Evolutionary conservation across 1,284 basidiomycete species (phyloP).

Genomic region (Gymnopus androsaceus): DNA sequence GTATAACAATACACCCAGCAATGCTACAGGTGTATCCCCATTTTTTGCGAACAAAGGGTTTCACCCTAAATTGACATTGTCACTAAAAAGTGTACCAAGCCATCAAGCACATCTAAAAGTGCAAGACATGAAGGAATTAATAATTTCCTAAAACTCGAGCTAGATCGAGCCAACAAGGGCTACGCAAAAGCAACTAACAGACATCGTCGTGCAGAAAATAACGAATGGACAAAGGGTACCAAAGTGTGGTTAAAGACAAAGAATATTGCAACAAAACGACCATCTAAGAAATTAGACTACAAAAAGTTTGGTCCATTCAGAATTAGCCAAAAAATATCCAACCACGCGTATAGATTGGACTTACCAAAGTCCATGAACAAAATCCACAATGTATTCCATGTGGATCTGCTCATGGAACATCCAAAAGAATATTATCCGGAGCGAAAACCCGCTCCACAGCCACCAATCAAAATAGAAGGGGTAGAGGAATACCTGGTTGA

Average conservation of each 20-base stretch:
- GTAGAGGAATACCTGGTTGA: constrained; percentile 22
- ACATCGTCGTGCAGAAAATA: neutral
- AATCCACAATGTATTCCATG: constrained; percentile 21
- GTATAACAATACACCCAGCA: constrained; percentile 8
- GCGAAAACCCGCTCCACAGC: neutral
- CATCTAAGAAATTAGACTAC: constrained; percentile 17
- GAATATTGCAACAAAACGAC: constrained; percentile 10
- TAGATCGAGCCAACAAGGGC: neutral
- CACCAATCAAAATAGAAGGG: constrained; percentile 1
- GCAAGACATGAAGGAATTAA: neutral
- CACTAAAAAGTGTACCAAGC: neutral
- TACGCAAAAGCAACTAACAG: neutral
- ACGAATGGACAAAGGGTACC: neutral
- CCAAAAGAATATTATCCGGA: constrained; percentile 8
- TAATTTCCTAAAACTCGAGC: neutral
- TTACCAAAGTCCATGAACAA: constrained; percentile 14
- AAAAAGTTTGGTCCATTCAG: constrained; percentile 16
- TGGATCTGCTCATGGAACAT: constrained; percentile 17
- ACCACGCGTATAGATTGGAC: constrained; percentile 16
- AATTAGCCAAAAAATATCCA: constrained; percentile 20
- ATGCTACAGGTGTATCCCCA: constrained; percentile 1
- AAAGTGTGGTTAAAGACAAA: constrained; percentile 9
- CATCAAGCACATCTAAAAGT: neutral
- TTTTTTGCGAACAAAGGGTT: constrained; percentile 11
- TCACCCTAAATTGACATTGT: constrained; percentile 2